These are phyloP conservation scores for Candida broadrunensis DNA, from an alignment of 805 yeast genomes.

Conservation along the genomic window DNA sequence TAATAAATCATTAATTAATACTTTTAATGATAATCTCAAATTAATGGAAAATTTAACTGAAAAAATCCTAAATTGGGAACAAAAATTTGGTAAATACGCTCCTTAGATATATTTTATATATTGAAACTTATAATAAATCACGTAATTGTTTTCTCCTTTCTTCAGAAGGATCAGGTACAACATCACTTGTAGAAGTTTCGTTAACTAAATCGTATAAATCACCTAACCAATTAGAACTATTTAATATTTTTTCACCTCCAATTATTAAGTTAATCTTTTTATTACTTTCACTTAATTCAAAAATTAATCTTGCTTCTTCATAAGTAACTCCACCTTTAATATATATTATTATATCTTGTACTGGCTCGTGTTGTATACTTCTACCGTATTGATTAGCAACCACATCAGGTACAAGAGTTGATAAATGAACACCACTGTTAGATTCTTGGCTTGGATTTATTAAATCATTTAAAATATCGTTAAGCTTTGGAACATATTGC, in stretches of 20 bases:
- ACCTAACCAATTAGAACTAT: slow-evolving; percentile 33
- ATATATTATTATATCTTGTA: slow-evolving; percentile 69
- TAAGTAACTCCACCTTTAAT: slow-evolving; percentile 87
- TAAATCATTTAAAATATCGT: slow-evolving; percentile 29
- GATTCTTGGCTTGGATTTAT: slow-evolving; percentile 7
- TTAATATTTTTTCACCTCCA: slow-evolving; percentile 60
- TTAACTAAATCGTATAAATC: slow-evolving; percentile 29
- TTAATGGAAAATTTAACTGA: slow-evolving; percentile 74
- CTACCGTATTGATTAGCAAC: slow-evolving; percentile 25
- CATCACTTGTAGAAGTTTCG: slow-evolving; percentile 4
- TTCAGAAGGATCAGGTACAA: background rate
- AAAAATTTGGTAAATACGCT: slow-evolving; percentile 55
- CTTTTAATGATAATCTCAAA: slow-evolving; percentile 57
- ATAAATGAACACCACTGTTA: slow-evolving; percentile 10
- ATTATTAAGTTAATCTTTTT: slow-evolving; percentile 63
- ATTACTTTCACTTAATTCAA: slow-evolving; percentile 57
- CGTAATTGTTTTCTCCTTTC: slow-evolving; percentile 37
- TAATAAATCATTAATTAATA: slow-evolving; percentile 27
- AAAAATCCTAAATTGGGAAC: slow-evolving; percentile 76
- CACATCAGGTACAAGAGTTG: slow-evolving; percentile 40
- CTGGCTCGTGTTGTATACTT: slow-evolving; percentile 24
- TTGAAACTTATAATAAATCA: slow-evolving; percentile 18
- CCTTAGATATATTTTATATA: slow-evolving; percentile 18
- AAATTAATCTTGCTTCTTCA: slow-evolving; percentile 84
- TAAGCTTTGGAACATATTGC: slow-evolving; percentile 84